Conservation (phyloP, 352 stramenopile genomes). For the Phytopythium litorale region DNA sequence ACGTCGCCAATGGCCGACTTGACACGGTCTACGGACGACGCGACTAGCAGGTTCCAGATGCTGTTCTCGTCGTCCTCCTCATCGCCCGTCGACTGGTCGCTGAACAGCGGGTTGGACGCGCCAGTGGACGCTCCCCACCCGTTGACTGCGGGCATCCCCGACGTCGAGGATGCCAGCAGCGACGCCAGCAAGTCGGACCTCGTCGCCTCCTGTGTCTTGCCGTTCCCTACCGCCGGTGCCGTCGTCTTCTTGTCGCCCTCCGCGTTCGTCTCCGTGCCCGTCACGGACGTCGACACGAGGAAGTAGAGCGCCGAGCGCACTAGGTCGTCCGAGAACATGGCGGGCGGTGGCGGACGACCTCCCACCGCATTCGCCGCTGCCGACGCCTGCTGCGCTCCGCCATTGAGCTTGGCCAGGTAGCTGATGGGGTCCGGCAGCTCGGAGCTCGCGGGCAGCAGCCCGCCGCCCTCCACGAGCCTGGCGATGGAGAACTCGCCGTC, state of each 20-base stretch:
- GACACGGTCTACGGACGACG: conserved; percentile 65
- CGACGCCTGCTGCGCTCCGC: neutral
- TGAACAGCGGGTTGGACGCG: conserved; percentile 52
- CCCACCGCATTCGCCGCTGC: neutral
- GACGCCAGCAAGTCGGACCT: conserved; percentile 43
- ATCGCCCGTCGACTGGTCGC: conserved; percentile 33
- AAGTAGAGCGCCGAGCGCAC: conserved; percentile 64
- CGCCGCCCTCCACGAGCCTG: conserved; percentile 30
- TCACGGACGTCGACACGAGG: conserved; percentile 50
- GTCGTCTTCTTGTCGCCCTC: conserved; percentile 1
- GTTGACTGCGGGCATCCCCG: conserved; percentile 15
- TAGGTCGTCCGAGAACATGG: conserved; percentile 50
- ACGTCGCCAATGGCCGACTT: conserved; percentile 45
- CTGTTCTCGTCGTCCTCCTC: conserved; percentile 56
- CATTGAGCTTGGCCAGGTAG: conserved; percentile 35
- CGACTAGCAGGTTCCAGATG: conserved; percentile 67
- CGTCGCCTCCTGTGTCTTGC: neutral
- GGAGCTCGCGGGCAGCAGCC: conserved; percentile 43
- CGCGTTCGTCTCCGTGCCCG: conserved; percentile 21
- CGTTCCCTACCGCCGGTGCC: neutral
- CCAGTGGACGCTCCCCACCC: conserved; percentile 11
- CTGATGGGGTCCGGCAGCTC: conserved; percentile 65
- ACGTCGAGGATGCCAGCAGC: conserved; percentile 50
- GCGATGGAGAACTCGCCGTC: conserved; percentile 30
- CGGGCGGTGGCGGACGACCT: neutral